These are phyloP conservation scores for Pugionium dolabratum DNA, from an alignment of 345 rosid species.

Conservation along the genomic window DNA sequence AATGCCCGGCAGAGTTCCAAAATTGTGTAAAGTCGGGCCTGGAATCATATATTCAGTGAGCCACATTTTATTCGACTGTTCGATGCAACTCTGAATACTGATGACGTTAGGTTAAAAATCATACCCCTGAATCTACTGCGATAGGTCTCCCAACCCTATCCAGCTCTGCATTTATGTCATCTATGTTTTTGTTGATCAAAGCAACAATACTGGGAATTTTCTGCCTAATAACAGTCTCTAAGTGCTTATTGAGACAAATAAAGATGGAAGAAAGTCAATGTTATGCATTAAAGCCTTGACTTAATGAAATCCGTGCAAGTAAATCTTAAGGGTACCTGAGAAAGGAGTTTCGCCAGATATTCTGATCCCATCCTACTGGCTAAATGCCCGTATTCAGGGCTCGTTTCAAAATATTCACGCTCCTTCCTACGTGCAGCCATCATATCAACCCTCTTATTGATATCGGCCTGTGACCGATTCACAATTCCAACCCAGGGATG, in stretches of 20 bases:
- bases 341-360: constrained; percentile 90
- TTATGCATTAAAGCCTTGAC: constrained; percentile 13
- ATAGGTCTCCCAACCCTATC: constrained; percentile 97
- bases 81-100: background rate
- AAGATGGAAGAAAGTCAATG: constrained; percentile 23
- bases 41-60: constrained; percentile 34
- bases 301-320: background rate
- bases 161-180: constrained; percentile 95
- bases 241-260: constrained; percentile 58
- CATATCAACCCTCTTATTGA: constrained; percentile 96
- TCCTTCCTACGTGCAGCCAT: constrained; percentile 87
- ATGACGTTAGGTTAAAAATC: constrained; percentile 23
- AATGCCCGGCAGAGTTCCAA: constrained; percentile 95
- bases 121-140: constrained; percentile 98
- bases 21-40: constrained; percentile 96
- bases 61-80: background rate
- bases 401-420: constrained; percentile 91
- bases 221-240: constrained; percentile 92
- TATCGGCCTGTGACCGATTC: constrained; percentile 99
- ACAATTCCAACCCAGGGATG: constrained; percentile 99
- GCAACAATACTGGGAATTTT: constrained; percentile 96
- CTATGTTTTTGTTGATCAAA: constrained; percentile 89
- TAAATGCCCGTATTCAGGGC: constrained; percentile 96
- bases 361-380: constrained; percentile 96
- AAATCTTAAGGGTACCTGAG: constrained; percentile 60